Percentiles rank a stretch among this genome's conserved stretches.
Conservation (phyloP, 352 stramenopile genomes). For the Pythium aphanidermatum region DNA sequence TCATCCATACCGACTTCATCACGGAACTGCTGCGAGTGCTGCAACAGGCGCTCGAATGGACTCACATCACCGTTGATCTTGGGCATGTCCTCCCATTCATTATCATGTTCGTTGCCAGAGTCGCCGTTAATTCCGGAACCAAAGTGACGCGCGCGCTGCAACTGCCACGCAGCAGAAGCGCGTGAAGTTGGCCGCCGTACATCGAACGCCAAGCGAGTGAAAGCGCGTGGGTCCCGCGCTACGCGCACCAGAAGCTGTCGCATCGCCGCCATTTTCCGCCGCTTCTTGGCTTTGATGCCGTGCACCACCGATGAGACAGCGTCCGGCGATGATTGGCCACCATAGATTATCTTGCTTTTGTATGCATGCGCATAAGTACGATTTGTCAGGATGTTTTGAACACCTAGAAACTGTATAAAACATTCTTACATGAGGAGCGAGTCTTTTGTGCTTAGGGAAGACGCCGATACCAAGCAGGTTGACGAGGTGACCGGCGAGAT, state of each 20-base stretch:
- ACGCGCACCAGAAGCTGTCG: conserved; percentile 7
- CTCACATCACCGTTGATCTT: conserved; percentile 28
- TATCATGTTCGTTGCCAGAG: conserved; percentile 4
- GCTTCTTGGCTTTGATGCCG: conserved; percentile 1
- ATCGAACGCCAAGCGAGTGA: not conserved
- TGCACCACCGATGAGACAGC: no score
- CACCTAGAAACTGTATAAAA: conserved; percentile 1
- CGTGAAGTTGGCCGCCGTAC: no score
- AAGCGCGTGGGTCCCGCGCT: conserved; percentile 5
- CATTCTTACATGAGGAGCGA: not conserved
- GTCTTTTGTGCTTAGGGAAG: not conserved
- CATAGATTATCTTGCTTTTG: no score
- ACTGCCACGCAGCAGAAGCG: no score
- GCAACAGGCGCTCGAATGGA: conserved; percentile 59
- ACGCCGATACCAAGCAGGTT: no score
- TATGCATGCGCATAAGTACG: not conserved
- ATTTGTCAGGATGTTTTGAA: conserved; percentile 3
- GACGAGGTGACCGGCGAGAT: no score
- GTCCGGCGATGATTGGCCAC: no score
- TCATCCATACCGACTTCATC: conserved; percentile 19
- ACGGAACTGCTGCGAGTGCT: conserved; percentile 61
- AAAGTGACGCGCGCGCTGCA: no score
- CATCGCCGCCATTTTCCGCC: conserved; percentile 1
- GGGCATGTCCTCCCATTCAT: conserved; percentile 14
- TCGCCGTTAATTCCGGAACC: conserved; percentile 10